Conservation (phyloP, 345 rosid species). For the Gossypium longicalyx region DNA sequence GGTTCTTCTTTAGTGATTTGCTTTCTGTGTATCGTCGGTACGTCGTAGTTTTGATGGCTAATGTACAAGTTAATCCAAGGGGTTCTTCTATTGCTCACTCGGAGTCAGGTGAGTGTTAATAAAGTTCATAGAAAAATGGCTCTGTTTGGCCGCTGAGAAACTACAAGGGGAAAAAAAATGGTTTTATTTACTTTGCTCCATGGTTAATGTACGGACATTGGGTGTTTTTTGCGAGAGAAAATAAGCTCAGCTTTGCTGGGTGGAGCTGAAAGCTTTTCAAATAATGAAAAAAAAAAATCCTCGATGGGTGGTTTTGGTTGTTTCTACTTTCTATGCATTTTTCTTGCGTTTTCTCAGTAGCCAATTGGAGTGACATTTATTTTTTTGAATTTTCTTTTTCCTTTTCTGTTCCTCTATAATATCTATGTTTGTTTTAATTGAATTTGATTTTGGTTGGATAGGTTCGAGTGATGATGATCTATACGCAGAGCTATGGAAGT, state of each 20-base stretch:
- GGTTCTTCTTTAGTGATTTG: not conserved
- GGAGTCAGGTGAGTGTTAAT: constrained; percentile 33
- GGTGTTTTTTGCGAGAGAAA: not conserved
- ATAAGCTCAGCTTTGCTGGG: not conserved
- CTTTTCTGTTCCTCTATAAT: not conserved
- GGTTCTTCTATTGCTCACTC: constrained; percentile 26
- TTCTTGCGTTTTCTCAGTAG: constrained; percentile 18
- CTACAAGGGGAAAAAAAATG: not conserved
- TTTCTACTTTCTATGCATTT: not conserved
- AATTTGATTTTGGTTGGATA: constrained; percentile 16
- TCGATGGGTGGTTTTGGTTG: not conserved
- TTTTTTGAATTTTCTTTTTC: not conserved
- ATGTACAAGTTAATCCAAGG: constrained; percentile 33
- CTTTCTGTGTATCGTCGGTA: constrained; percentile 2
- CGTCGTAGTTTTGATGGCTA: constrained; percentile 35
- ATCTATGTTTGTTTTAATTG: not conserved
- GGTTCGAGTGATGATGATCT: constrained; percentile 41
- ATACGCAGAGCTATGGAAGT: constrained; percentile 71
- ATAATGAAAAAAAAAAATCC: constrained; percentile 11
- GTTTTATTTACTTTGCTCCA: constrained; percentile 7
- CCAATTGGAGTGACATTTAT: constrained; percentile 12
- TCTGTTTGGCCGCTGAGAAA: constrained; percentile 23
- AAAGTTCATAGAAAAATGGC: not conserved
- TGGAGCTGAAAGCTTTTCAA: not conserved
- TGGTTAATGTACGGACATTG: not conserved